Percentiles rank a stretch among this genome's conserved stretches.
These are phyloP conservation scores for Phytopythium litorale DNA, from an alignment of 352 stramenopile species.

Conservation along the genomic window DNA sequence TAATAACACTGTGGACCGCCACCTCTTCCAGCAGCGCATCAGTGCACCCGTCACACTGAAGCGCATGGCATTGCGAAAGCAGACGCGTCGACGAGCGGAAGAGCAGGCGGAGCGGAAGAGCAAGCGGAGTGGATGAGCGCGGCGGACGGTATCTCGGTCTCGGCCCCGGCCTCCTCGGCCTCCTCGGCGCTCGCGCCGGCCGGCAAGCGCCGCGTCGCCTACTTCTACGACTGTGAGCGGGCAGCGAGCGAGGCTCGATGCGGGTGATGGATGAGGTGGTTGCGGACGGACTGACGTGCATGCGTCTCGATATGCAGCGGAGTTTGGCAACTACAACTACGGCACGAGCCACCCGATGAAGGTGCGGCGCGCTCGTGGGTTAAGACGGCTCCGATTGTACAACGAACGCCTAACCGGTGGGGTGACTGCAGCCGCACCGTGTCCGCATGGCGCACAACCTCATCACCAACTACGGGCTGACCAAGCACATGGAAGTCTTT, in stretches of 20 bases:
- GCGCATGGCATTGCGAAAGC: too few species aligned
- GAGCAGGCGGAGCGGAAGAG: too few species aligned
- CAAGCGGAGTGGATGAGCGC: conserved; percentile 1
- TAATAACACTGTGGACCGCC: too few species aligned
- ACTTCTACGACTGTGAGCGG: conserved; percentile 84
- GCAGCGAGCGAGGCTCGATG: too few species aligned
- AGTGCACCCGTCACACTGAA: too few species aligned
- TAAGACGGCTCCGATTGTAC: too few species aligned
- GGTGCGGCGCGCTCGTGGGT: conserved; percentile 15
- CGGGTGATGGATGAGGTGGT: not conserved
- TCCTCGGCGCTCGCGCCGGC: conserved; percentile 17
- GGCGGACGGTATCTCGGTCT: conserved; percentile 12
- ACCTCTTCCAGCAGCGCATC: too few species aligned
- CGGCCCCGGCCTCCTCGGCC: conserved; percentile 16
- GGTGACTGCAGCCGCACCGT: conserved; percentile 88
- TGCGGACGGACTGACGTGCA: not conserved
- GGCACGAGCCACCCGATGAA: conserved; percentile 93
- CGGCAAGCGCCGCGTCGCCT: conserved; percentile 80
- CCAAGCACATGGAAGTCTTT: conserved; percentile 99
- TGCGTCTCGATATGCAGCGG: conserved; percentile 40
- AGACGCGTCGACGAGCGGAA: too few species aligned
- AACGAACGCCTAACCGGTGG: not conserved
- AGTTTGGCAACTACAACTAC: conserved; percentile 99
- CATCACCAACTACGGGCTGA: conserved; percentile 99
- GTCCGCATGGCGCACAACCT: conserved; percentile 99